A percentile compares a stretch with the other conserved stretches of the same genome.
phyloP scores from a whole-genome alignment of 129 eudicot genomes.

The Flaveria sonorensis region DNA sequence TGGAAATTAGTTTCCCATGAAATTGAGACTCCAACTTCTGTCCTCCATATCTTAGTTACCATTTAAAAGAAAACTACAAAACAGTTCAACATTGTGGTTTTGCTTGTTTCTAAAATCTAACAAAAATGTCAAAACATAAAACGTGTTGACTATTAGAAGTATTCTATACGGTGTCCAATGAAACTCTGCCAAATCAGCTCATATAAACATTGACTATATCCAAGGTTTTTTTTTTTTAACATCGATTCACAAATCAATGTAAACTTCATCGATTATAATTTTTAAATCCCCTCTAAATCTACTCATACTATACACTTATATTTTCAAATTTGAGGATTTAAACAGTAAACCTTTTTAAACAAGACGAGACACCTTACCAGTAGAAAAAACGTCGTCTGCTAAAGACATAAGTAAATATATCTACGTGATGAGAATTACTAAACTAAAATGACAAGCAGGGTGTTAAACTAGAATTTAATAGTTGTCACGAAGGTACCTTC shows the following conservation, averaged over 20 bases:
- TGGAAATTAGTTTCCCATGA: background rate
- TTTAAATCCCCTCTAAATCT: too few species aligned
- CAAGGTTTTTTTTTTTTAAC: background rate
- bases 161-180: background rate
- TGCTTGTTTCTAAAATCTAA: too few species aligned
- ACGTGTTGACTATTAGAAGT: background rate
- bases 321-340: too few species aligned
- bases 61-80: background rate
- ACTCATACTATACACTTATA: too few species aligned
- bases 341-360: too few species aligned
- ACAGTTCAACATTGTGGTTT: background rate
- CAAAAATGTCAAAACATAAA: too few species aligned
- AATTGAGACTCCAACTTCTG: background rate
- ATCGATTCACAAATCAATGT: too few species aligned
- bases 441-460: background rate
- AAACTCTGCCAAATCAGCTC: background rate
- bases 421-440: too few species aligned
- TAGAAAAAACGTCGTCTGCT: too few species aligned
- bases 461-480: background rate
- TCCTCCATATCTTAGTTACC: background rate
- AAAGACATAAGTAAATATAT: too few species aligned
- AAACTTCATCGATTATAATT: too few species aligned
- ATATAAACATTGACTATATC: constrained; percentile 14
- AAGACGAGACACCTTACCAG: too few species aligned
- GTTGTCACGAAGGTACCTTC: background rate